Evolutionary conservation across 345 rosid species (phyloP), one percentile per base, ranked within the genome.

Genomic region (Arabis hirsuta): DNA sequence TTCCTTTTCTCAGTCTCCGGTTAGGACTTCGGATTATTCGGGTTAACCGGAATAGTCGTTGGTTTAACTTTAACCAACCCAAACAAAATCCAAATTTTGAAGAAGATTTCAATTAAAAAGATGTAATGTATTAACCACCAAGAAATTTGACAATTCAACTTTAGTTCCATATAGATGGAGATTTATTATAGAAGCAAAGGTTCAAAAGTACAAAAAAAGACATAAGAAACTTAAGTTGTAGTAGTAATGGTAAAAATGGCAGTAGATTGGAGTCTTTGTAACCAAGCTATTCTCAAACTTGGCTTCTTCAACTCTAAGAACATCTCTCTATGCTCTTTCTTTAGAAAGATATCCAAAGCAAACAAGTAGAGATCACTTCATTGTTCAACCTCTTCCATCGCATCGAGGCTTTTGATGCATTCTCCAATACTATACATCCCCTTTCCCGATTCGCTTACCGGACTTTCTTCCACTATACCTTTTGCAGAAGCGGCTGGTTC

Each of bases 291-390:
- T 56, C 77, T 80, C 51, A 82, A 76, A 47, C 80, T 60, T 3
- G 85, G 80, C 36, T 83, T 79, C 84, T 81, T 80, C 75, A 85
- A 27, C 55, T 83, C 77, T 66, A 85, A 77, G 66, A 83, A 85
- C 31, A 81, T 81, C 74, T 85, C 86, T 71, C 87, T 83, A 22
- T 85, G 81, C 76, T 83, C 85, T 63, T 75, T 81, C 81, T 80
- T 83, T 62, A 83, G 63, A 69, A 83, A 85, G 54, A 78, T 60
- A 68, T 85, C 89, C 74, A 83, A 57, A 0, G 87, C 89, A 74
- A 80, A 81, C 75, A 83, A 61, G 67, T 83, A 81, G 12, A 83
- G 75, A 36, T 77, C 82, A 76, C 84, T 78, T 9, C 84, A 87
- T 73, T 80, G 80, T 34, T 80, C 85, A 54, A 81, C 76, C 34